Evolutionary conservation across 2,329 filamentous ascomycete genomes (phyloP).

Genomic region (Hymenoscyphus infarciens): DNA sequence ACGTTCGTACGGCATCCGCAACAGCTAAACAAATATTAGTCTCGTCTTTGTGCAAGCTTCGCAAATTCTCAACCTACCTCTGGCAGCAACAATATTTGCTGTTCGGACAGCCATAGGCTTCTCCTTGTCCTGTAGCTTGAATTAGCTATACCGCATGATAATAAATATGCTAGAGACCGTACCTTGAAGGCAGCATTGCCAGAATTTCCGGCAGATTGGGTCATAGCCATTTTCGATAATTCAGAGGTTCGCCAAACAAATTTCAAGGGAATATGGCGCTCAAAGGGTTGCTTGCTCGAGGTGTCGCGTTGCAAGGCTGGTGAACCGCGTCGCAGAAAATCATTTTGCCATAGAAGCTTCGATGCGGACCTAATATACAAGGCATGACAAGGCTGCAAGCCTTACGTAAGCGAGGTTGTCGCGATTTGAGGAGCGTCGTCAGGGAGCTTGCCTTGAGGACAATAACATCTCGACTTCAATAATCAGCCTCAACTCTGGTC

Average conservation of each 20-base stretch:
- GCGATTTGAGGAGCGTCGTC: conserved; percentile 21
- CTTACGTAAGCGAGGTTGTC: conserved; percentile 12
- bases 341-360: conserved; percentile 7
- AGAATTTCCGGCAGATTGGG: conserved; percentile 39
- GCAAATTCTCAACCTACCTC: conserved; percentile 57
- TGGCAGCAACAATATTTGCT: conserved; percentile 93
- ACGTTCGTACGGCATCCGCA: conserved; percentile 95
- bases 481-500: conserved; percentile 1
- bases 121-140: conserved; percentile 69
- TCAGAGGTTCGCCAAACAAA: conserved; percentile 1
- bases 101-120: conserved; percentile 97
- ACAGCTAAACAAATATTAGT: conserved; percentile 60
- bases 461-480: conserved; percentile 9
- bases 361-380: neutral
- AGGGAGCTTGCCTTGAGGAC: conserved; percentile 26
- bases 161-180: conserved; percentile 25
- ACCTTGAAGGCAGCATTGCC: conserved; percentile 67
- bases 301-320: conserved; percentile 25
- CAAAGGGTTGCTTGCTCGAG: conserved; percentile 14
- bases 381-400: neutral
- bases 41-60: conserved; percentile 16
- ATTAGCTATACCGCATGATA: conserved; percentile 28
- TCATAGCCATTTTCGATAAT: conserved; percentile 44
- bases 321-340: conserved; percentile 25
- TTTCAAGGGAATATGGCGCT: neutral